Evolutionary conservation across 2,329 filamentous ascomycete species (phyloP), one percentile per base, ranked within the genome.

Genomic region (Alternaria arbusti): DNA sequence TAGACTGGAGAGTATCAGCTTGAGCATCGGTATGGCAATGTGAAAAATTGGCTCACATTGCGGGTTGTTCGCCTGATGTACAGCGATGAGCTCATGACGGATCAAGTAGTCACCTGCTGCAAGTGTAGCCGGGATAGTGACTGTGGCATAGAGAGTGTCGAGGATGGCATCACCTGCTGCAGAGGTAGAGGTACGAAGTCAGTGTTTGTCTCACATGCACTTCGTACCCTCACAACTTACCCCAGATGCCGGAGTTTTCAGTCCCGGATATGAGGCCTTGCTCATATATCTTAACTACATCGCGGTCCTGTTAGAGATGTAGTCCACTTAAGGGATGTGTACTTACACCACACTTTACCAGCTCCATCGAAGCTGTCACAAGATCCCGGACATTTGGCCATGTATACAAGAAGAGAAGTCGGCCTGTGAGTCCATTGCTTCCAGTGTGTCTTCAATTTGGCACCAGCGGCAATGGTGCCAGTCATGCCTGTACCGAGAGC

Each of bases 341-440:
- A 61, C 65, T 28, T 67, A 69, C 66, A 72, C 86, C 86, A 88
- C 57, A 80, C 79, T 62, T 82, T 81, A 43, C 83, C 81, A 54
- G 82, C 82, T 32, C 86, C 86, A 65, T 85, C 82, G 74, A 84
- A 87, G 45, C 78, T 73, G 22, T 79, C 75, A 72, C 86, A 86
- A 43, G 67, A 58, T 28, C 80, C 80, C 4, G 83, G 74, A 75
- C 86, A 87, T 61, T 85, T 82, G n/a, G 79, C 79, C 72, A 80
- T 76, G 76, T 85, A 88, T 13, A 88, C 84, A 78, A 87, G 82
- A 52, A 88, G 83, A 15, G 86, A 84, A 4, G 86, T 84, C 65
- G 87, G 86, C 43, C 81, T 75, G 72, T 88, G 85, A 3, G 86
- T 87, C 86, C 86, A 87, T 76, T 88, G 86, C 43, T 77, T 73